These are phyloP conservation scores for Arctium minus DNA, from an alignment of 129 eudicot genomes.

Conservation along the genomic window DNA sequence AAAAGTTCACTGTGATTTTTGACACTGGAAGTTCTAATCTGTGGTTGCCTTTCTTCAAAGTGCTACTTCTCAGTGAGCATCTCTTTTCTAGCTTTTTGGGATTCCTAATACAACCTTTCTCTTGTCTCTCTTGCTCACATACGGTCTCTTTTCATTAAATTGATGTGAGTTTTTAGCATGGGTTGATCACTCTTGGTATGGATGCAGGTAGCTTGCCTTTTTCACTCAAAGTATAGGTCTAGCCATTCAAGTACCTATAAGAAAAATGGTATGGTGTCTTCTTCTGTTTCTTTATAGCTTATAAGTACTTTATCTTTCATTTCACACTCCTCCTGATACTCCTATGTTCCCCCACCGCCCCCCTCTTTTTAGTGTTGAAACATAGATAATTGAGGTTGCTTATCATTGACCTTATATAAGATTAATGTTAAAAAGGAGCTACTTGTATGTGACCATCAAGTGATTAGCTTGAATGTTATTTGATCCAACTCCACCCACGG, in stretches of 20 bases:
- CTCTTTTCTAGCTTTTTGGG: slow-evolving; percentile 10
- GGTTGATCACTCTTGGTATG: neutral
- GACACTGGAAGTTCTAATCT: slow-evolving; percentile 61
- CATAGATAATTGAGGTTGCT: neutral
- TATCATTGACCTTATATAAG: neutral
- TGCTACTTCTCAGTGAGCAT: slow-evolving; percentile 54
- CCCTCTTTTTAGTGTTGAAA: neutral
- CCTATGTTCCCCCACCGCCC: neutral
- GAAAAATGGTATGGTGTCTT: slow-evolving; percentile 33
- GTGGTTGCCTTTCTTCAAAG: slow-evolving; percentile 64
- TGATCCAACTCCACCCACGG: neutral
- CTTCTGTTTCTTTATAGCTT: neutral
- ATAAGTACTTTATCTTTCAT: neutral
- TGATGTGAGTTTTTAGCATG: neutral
- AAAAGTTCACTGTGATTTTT: slow-evolving; percentile 55
- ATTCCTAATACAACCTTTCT: neutral
- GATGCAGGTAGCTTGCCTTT: slow-evolving; percentile 48
- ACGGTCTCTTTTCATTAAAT: neutral
- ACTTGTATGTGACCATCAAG: neutral
- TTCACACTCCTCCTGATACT: neutral
- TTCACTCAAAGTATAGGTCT: slow-evolving; percentile 48
- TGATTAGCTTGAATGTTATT: neutral
- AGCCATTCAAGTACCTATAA: slow-evolving; percentile 53
- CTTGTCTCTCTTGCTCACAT: neutral
- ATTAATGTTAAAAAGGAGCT: neutral